Conservation (phyloP, 495 filamentous ascomycete genomes). For the Penicillium angulare region DNA sequence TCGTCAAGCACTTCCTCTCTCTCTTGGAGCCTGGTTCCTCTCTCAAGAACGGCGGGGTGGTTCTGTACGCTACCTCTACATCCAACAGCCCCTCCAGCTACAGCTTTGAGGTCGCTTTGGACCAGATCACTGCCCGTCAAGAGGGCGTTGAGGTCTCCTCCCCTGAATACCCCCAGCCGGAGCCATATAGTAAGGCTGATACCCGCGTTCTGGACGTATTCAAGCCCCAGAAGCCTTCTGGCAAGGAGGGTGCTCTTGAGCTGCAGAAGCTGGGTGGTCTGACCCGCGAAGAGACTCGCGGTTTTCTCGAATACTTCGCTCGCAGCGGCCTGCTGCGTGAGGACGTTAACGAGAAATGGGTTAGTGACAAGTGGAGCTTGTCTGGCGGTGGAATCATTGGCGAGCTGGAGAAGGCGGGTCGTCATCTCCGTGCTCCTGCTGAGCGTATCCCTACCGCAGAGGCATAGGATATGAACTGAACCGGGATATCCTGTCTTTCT, state of each 20-base stretch:
- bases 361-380: constrained; percentile 83
- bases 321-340: constrained; percentile 75
- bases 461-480: constrained; percentile 11
- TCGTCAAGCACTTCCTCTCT: constrained; percentile 73
- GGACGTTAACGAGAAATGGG: constrained; percentile 65
- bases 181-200: constrained; percentile 69
- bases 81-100: constrained; percentile 62
- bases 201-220: constrained; percentile 57
- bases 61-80: constrained; percentile 69
- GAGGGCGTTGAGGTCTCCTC: constrained; percentile 30
- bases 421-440: constrained; percentile 44
- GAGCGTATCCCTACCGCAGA: constrained; percentile 13
- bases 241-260: constrained; percentile 45
- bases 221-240: constrained; percentile 23
- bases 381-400: constrained; percentile 79
- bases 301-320: constrained; percentile 91
- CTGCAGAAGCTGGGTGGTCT: constrained; percentile 62
- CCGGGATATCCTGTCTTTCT: constrained; percentile 4
- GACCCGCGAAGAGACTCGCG: constrained; percentile 70
- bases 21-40: constrained; percentile 56
- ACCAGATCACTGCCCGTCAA: constrained; percentile 45
- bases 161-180: constrained; percentile 49
- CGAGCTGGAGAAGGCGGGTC: constrained; percentile 70
- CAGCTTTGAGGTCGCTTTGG: constrained; percentile 63
- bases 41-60: constrained; percentile 74